A percentile compares a stretch with the other conserved stretches of the same genome.
Conservation (phyloP, 371 early-diverging fungal genomes). For the Fennellomyces sp. region DNA sequence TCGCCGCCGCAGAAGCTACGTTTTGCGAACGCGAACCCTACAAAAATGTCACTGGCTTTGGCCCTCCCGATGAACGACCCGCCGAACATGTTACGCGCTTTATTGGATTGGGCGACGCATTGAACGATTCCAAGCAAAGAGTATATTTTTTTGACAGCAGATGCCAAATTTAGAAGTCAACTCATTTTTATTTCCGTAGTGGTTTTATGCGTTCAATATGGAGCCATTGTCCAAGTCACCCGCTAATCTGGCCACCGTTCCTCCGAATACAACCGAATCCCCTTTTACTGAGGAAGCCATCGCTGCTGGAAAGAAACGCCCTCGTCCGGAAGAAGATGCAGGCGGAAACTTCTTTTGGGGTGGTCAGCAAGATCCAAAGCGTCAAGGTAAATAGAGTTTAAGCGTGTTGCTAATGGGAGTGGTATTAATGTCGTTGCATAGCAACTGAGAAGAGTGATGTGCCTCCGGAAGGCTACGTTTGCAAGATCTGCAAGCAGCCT, state of each 20-base stretch:
- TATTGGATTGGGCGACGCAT: conserved; percentile 79
- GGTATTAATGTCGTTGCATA: conserved; percentile 62
- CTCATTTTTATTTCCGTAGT: conserved; percentile 56
- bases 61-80: conserved; percentile 36
- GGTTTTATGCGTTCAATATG: conserved; percentile 94
- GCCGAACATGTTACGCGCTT: conserved; percentile 79
- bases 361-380: conserved; percentile 25
- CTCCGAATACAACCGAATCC: conserved; percentile 63
- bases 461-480: conserved; percentile 55
- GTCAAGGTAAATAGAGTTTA: conserved; percentile 16
- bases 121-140: conserved; percentile 61
- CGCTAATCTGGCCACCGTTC: conserved; percentile 36
- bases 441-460: neutral
- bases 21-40: conserved; percentile 91
- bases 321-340: conserved; percentile 30
- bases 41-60: conserved; percentile 54
- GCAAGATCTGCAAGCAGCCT: conserved; percentile 56
- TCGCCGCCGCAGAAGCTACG: conserved; percentile 65
- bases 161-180: too few relatives aligned
- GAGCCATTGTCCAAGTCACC: conserved; percentile 62
- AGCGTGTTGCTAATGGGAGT: too few relatives aligned
- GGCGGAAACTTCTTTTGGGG: conserved; percentile 43
- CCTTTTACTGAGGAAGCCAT: conserved; percentile 49
- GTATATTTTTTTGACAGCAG: conserved; percentile 24
- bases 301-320: conserved; percentile 30